Evolutionary conservation across 495 filamentous ascomycete species (phyloP).

Genomic region (Jackrogersella multiformis): DNA sequence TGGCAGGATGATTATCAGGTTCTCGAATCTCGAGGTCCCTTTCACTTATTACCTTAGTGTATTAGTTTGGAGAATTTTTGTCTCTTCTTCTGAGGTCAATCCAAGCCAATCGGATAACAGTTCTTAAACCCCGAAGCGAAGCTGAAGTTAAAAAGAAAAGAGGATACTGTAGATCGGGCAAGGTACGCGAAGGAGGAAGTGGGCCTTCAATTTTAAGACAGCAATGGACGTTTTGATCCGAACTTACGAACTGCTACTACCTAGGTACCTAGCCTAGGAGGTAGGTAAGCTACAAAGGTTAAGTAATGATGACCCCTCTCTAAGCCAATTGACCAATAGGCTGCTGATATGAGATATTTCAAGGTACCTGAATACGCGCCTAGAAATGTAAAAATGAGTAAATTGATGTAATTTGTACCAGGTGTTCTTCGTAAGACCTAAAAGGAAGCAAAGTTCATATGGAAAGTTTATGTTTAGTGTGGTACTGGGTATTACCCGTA

Average conservation of each 20-base stretch:
- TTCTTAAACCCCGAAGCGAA: conserved; percentile 11
- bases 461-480: no score
- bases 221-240: background rate
- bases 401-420: background rate
- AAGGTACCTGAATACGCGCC: no score
- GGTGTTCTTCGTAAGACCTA: background rate
- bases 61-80: background rate
- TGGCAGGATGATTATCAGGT: conserved; percentile 6
- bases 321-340: background rate
- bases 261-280: background rate
- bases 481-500: no score
- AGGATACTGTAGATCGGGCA: conserved; percentile 7
- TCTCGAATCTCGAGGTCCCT: background rate
- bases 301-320: background rate
- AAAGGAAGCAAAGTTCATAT: background rate
- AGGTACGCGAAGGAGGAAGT: background rate
- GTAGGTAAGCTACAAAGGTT: no score
- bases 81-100: conserved; percentile 7
- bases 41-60: background rate
- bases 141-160: conserved; percentile 21
- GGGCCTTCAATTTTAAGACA: conserved; percentile 17
- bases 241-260: no score
- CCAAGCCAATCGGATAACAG: conserved; percentile 10
- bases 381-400: background rate
- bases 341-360: background rate